Percentiles rank a stretch among this genome's conserved stretches.
These are phyloP conservation scores for Mimosa pudica DNA, from an alignment of 306 rosid species.

Conservation along the genomic window DNA sequence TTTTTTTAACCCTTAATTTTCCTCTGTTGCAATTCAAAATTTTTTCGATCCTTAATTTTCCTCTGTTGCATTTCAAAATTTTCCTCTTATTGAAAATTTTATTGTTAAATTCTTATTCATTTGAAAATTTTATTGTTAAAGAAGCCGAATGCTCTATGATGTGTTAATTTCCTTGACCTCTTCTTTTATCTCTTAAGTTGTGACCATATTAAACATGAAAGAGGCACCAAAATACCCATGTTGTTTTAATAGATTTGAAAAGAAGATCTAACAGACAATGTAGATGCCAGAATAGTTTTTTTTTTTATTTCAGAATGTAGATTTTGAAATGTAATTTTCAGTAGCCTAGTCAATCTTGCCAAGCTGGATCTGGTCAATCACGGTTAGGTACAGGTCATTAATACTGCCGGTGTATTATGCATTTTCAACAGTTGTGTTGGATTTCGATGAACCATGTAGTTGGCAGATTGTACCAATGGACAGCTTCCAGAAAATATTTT, in stretches of 20 bases:
- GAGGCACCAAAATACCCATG: conserved; percentile 10
- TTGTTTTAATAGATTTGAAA: neutral
- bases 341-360: conserved; percentile 1
- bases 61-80: neutral
- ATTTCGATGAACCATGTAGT: conserved; percentile 7
- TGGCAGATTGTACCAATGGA: conserved; percentile 28
- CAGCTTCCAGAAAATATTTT: conserved; percentile 16
- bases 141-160: neutral
- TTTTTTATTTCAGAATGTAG: neutral
- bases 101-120: too few species aligned
- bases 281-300: neutral
- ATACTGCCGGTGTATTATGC: neutral
- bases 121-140: too few species aligned
- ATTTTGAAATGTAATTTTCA: neutral
- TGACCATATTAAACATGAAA: neutral
- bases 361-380: neutral
- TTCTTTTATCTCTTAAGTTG: conserved; percentile 18
- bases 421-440: conserved; percentile 5
- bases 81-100: too few species aligned
- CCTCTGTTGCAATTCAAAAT: neutral
- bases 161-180: conserved; percentile 6
- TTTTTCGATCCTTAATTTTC: neutral
- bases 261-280: neutral
- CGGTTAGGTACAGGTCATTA: neutral
- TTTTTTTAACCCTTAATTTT: neutral